These are phyloP conservation scores for Eucalyptus brandiana DNA, from an alignment of 345 rosid genomes.

Conservation along the genomic window DNA sequence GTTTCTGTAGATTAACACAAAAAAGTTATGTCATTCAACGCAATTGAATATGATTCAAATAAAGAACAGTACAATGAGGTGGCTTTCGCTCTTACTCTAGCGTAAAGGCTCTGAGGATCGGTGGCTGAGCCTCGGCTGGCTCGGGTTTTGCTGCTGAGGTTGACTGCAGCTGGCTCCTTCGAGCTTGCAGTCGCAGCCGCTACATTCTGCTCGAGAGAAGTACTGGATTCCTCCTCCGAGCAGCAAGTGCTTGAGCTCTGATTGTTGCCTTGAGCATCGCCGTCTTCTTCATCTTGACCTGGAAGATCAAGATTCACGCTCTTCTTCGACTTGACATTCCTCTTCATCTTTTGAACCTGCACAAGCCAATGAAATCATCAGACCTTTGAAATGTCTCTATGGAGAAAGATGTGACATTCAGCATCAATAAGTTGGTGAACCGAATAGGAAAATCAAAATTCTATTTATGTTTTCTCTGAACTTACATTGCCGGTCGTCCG, in stretches of 20 bases:
- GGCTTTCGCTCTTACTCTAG: conserved; percentile 33
- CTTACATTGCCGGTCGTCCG: conserved; percentile 37
- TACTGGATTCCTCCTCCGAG: conserved; percentile 47
- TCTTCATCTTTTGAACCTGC: conserved; percentile 35
- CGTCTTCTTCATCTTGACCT: conserved; percentile 16
- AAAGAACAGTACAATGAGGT: background rate
- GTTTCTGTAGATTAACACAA: conserved; percentile 33
- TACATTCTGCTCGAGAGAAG: conserved; percentile 16
- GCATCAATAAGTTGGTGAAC: background rate
- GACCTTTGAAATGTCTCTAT: background rate
- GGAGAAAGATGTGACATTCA: background rate
- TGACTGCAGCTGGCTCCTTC: conserved; percentile 24
- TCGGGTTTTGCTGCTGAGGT: conserved; percentile 47
- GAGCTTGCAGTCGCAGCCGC: conserved; percentile 11
- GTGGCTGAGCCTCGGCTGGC: conserved; percentile 79
- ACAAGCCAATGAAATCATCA: background rate
- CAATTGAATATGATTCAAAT: background rate
- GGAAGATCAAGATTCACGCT: conserved; percentile 8
- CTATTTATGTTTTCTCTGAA: background rate
- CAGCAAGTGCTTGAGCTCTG: conserved; percentile 33
- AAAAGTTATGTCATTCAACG: background rate
- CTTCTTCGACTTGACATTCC: conserved; percentile 26
- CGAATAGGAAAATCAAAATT: background rate
- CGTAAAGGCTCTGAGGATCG: conserved; percentile 84
- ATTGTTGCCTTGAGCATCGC: conserved; percentile 2